phyloP scores from a whole-genome alignment of 2,329 filamentous ascomycete genomes.

The Domatiomyces catenatus region DNA sequence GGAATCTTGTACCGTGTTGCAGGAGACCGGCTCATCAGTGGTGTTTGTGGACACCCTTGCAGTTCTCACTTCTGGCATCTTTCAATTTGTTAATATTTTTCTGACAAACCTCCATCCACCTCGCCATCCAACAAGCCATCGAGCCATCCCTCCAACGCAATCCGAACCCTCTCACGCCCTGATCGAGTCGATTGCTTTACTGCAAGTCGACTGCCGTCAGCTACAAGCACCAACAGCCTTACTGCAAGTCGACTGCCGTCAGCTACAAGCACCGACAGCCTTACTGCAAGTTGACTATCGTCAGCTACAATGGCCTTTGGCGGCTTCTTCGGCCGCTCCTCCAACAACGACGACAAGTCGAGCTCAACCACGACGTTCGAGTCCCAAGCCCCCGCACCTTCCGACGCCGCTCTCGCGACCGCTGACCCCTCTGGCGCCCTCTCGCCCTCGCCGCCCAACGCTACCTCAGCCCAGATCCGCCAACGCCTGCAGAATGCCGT shows the following conservation, averaged over 20 bases:
- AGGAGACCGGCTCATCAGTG: neutral
- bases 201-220: neutral
- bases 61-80: neutral
- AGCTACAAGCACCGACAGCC: neutral
- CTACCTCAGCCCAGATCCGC: slow-evolving; percentile 9
- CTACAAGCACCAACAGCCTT: neutral
- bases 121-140: neutral
- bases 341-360: slow-evolving; percentile 11
- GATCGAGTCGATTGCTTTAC: neutral
- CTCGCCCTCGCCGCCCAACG: slow-evolving; percentile 11
- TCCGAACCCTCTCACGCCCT: neutral
- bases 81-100: neutral
- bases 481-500: slow-evolving; percentile 36
- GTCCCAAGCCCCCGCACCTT: slow-evolving; percentile 1
- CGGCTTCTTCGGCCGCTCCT: slow-evolving; percentile 22
- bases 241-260: neutral
- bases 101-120: neutral
- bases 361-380: slow-evolving; percentile 3
- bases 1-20: neutral
- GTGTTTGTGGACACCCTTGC: neutral
- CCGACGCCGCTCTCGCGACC: slow-evolving; percentile 3
- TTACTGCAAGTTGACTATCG: neutral
- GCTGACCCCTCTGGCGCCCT: neutral
- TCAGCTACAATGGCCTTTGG: slow-evolving; percentile 18
- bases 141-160: neutral